These are phyloP conservation scores for Chamaecrista fasciculata DNA, from an alignment of 306 rosid genomes.

Conservation along the genomic window DNA sequence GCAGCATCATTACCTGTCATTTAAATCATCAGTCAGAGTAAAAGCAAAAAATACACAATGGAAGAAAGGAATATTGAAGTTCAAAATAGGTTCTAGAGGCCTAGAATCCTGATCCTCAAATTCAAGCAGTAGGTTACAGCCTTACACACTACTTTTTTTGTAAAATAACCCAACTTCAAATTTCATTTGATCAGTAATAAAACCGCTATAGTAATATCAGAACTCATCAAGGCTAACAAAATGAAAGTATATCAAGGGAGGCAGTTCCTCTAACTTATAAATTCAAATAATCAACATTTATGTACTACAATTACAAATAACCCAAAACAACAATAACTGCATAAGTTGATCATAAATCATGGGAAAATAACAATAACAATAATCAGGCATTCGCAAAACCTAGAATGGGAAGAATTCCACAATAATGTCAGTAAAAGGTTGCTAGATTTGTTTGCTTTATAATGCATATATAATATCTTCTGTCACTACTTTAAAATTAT, in stretches of 20 bases:
- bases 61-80: constrained; percentile 6
- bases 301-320: background rate
- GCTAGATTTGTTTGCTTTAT: background rate
- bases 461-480: background rate
- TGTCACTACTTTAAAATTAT: background rate
- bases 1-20: constrained; percentile 62
- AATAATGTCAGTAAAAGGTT: background rate
- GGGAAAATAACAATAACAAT: background rate
- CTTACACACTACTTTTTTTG: background rate
- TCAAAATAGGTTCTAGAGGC: constrained; percentile 18
- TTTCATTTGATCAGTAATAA: background rate
- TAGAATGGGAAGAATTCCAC: background rate
- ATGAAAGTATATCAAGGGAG: background rate
- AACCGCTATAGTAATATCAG: background rate
- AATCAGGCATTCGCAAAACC: background rate
- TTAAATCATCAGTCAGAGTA: constrained; percentile 43
- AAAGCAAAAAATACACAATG: constrained; percentile 20
- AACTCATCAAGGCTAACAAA: constrained; percentile 25
- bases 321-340: background rate
- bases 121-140: constrained; percentile 1
- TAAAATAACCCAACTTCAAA: constrained; percentile 3
- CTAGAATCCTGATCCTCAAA: constrained; percentile 8
- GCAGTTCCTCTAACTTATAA: constrained; percentile 8
- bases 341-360: background rate
- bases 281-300: background rate